A percentile compares a stretch with the other conserved stretches of the same genome.
Conservation (phyloP, 441 rosid genomes). For the Arabidopsis hybrid region DNA sequence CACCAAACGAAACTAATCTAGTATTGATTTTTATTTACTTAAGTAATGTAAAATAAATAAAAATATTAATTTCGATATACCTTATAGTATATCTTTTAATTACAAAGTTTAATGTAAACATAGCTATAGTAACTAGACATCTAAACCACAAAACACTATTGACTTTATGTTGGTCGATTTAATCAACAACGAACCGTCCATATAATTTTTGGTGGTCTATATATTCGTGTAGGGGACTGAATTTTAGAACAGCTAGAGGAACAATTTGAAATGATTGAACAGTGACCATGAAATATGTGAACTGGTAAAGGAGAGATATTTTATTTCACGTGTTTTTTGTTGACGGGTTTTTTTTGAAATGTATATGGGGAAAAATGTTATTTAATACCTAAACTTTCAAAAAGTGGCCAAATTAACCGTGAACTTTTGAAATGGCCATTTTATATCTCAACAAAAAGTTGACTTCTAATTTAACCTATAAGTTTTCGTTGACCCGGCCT, state of each 20-base stretch:
- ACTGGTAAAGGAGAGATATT: background rate
- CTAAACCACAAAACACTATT: background rate
- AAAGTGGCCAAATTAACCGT: no score
- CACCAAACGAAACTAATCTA: background rate
- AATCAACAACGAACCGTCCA: background rate
- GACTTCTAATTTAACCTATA: no score
- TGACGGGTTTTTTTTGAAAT: constrained; percentile 30
- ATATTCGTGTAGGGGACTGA: background rate
- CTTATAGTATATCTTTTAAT: background rate
- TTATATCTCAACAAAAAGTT: no score
- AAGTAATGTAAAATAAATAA: background rate
- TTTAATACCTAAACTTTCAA: no score
- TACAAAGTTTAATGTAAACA: no score
- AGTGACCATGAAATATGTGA: constrained; percentile 21
- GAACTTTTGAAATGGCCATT: no score
- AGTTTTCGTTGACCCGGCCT: no score
- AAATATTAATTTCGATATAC: background rate
- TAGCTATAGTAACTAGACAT: background rate
- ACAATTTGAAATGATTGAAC: background rate
- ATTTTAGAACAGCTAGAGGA: background rate
- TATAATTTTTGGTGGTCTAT: background rate
- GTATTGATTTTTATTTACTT: background rate
- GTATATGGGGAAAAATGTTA: no score
- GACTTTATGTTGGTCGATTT: background rate
- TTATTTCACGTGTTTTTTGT: constrained; percentile 34